phyloP scores from a whole-genome alignment of 192 early-diverging fungal genomes.

The Coemansia sp. region DNA sequence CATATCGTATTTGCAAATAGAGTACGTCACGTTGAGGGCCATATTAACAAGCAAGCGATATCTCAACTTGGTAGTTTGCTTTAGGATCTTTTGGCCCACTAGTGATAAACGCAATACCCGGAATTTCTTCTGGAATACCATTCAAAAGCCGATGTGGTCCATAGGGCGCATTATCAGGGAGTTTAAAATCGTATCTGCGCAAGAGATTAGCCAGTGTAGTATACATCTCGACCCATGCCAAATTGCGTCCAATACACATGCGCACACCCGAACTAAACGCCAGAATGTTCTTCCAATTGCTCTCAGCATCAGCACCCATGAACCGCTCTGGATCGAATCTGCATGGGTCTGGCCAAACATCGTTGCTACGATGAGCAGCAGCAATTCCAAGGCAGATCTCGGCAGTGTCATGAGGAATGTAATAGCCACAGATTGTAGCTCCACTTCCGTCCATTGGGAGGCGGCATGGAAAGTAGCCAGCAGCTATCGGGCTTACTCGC shows the following conservation, averaged over 20 bases:
- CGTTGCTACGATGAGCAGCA: conserved; percentile 35
- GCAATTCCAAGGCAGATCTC: conserved; percentile 32
- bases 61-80: conserved; percentile 23
- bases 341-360: conserved; percentile 24
- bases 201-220: conserved; percentile 51
- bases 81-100: conserved; percentile 27
- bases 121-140: conserved; percentile 21
- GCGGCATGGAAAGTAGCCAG: conserved; percentile 30
- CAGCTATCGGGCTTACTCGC: conserved; percentile 32
- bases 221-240: conserved; percentile 48
- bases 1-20: not conserved
- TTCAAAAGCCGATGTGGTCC: conserved; percentile 14
- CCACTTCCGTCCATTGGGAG: conserved; percentile 9
- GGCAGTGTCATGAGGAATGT: conserved; percentile 17
- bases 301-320: conserved; percentile 26
- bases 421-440: conserved; percentile 17
- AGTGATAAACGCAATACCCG: conserved; percentile 24
- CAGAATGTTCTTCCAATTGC: conserved; percentile 19
- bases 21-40: too few relatives aligned
- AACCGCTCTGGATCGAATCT: conserved; percentile 44
- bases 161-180: conserved; percentile 26
- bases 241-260: conserved; percentile 43
- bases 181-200: conserved; percentile 32
- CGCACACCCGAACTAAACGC: conserved; percentile 47
- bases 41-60: conserved; percentile 16